phyloP scores from a whole-genome alignment of 75 land plant species.

The Adiantum capillusveneris region DNA sequence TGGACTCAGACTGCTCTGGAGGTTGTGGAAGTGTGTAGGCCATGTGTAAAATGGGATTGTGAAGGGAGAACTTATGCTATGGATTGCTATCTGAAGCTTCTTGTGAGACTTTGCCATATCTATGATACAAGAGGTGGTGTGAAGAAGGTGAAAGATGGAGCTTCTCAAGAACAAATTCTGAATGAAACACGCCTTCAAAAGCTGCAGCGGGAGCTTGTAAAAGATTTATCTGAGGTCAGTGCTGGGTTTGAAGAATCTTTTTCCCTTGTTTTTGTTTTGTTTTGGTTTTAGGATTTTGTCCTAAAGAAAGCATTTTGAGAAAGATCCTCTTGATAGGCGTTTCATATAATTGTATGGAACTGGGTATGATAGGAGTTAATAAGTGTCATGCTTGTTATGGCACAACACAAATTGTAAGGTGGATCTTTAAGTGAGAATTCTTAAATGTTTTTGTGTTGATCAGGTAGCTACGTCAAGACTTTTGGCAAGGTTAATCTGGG shows the following conservation, averaged over 20 bases:
- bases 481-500: slow-evolving; percentile 85
- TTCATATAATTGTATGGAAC: too few species aligned
- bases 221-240: slow-evolving; percentile 83
- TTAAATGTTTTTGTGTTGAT: too few species aligned
- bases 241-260: background rate
- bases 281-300: background rate
- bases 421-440: too few species aligned
- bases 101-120: slow-evolving; percentile 93
- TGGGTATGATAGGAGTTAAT: too few species aligned
- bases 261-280: background rate
- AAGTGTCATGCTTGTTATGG: background rate
- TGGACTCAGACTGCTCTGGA: slow-evolving; percentile 98
- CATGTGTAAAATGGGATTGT: slow-evolving; percentile 99
- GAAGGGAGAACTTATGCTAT: slow-evolving; percentile 96
- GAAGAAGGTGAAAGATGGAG: slow-evolving; percentile 93
- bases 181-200: slow-evolving; percentile 87
- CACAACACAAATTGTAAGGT: background rate
- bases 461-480: slow-evolving; percentile 92
- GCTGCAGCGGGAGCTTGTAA: slow-evolving; percentile 79
- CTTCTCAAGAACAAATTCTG: slow-evolving; percentile 95
- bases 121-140: slow-evolving; percentile 98
- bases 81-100: slow-evolving; percentile 94
- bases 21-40: slow-evolving; percentile 94
- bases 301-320: too few species aligned
- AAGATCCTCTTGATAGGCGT: too few species aligned